Evolutionary conservation across 208 protist species (phyloP).

Genomic region (Wallacemonas sp.): DNA sequence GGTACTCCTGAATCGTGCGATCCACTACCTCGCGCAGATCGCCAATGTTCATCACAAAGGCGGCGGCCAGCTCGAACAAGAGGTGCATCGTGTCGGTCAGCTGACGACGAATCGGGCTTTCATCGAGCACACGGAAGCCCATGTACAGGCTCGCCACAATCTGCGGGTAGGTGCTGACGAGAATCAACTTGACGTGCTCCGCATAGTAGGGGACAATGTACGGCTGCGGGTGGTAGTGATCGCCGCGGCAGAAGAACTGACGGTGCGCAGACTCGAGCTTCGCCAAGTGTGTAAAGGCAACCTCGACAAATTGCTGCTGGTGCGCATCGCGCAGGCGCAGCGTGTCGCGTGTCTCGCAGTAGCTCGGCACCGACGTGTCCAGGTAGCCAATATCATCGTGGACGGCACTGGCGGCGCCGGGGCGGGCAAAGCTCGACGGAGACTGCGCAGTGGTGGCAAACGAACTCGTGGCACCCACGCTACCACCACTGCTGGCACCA

Average conservation of each 20-base stretch:
- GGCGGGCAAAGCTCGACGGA: not conserved
- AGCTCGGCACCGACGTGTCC: constrained; percentile 41
- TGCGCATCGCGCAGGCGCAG: constrained; percentile 59
- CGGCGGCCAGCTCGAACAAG: constrained; percentile 70
- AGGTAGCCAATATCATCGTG: constrained; percentile 33
- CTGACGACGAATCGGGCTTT: constrained; percentile 56
- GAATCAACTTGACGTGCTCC: constrained; percentile 78
- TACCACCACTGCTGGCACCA: not conserved
- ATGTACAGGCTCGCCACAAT: constrained; percentile 74
- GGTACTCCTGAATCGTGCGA: constrained; percentile 45
- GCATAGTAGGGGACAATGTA: constrained; percentile 86
- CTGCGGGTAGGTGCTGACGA: constrained; percentile 65
- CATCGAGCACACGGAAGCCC: constrained; percentile 70
- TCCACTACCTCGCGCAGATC: constrained; percentile 63
- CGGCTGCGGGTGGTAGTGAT: constrained; percentile 56
- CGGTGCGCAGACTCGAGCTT: constrained; percentile 72
- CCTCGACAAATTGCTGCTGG: constrained; percentile 51
- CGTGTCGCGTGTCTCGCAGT: constrained; percentile 40
- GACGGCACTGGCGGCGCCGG: not conserved
- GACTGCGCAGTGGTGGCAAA: not conserved
- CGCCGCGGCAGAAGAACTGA: constrained; percentile 35
- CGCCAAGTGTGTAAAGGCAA: constrained; percentile 41
- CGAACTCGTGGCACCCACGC: not conserved
- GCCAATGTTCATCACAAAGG: constrained; percentile 67
- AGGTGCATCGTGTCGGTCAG: constrained; percentile 61